Base-by-base conservation (phyloP, 352 stramenopile species). In the Globisporangium mamillatum region DNA sequence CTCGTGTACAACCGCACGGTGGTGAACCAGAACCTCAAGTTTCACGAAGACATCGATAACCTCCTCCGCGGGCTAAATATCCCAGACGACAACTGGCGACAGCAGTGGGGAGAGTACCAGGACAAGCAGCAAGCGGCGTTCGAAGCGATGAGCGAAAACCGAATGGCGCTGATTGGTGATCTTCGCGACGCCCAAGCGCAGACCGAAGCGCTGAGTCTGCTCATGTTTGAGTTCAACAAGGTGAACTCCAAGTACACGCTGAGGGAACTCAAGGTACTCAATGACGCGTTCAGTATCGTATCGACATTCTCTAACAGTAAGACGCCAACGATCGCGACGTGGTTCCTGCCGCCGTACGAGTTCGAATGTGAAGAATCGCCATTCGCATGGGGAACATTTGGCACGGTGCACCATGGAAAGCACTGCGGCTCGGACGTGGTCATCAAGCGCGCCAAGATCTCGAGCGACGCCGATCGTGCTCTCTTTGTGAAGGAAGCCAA, bases 341-440 rank as follows among this genome's bases (percentile, higher is more conserved):
- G 29, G 29, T 48, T 61, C 10, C 34, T 61, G 3, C 55, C 55
- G 29, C 55, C 55, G 16, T 61, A 61, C 34, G 27, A 61, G 55
- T 46, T 61, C 14, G 14, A 34, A n/a, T 46, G 34, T 18, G 27
- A 61, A 9, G 55, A 61, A 22, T 41, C 55, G 2, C 27, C 55
- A 0, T 61, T 61, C 32, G 55, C 55, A 9, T 46, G 27, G 27
- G 55, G 55, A 1, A 22, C 22, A 9, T 61, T 25, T 18, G 55
- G 29, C 7, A 61, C 25, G 1, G 55, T 61, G 27, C 27, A 61
- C 29, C 55, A 61, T n/a, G 55, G 25, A 34, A 48, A 25, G 18
- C 22, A 61, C n/a, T n/a, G 29, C 16, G 55, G 55, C 12, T 61
- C 55, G 0, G 54, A 64, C 20, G 38, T 55, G 12, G 38, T 55